phyloP scores from a whole-genome alignment of 371 early-diverging fungal genomes.

The Zychaea mexicana region DNA sequence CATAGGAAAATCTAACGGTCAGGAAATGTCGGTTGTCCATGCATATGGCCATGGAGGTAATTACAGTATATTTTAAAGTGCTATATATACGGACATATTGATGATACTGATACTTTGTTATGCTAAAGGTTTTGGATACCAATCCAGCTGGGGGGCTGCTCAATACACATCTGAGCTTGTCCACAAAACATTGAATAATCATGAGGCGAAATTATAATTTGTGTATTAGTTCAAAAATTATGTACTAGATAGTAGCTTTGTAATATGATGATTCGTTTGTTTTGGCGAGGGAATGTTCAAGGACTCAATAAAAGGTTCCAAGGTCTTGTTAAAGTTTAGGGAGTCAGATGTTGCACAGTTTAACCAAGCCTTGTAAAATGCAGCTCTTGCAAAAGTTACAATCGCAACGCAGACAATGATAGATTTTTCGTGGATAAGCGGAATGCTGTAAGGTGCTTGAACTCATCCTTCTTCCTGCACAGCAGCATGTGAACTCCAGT shows the following conservation, averaged over 20 bases:
- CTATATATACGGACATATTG: no score
- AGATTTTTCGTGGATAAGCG: not conserved
- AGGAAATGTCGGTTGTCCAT: conserved; percentile 58
- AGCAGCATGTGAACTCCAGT: no score
- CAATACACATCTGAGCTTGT: conserved; percentile 49
- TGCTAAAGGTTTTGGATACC: conserved; percentile 50
- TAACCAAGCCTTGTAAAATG: no score
- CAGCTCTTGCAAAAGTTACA: conserved; percentile 3
- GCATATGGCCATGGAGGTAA: conserved; percentile 82
- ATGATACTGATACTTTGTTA: not conserved
- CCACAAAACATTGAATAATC: conserved; percentile 24
- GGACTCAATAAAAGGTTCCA: no score
- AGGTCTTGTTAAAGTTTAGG: no score
- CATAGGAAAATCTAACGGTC: conserved; percentile 26
- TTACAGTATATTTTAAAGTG: not conserved
- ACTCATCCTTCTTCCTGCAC: no score
- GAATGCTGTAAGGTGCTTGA: no score
- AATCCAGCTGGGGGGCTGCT: conserved; percentile 78
- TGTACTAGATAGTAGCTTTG: no score
- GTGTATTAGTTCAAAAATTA: not conserved
- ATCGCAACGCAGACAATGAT: conserved; percentile 3
- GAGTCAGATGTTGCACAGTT: no score
- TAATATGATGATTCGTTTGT: no score
- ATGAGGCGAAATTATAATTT: conserved; percentile 6
- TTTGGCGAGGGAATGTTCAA: no score